These are phyloP conservation scores for Typha latifolia DNA, from an alignment of 176 grass and related monocot species.

Conservation along the genomic window DNA sequence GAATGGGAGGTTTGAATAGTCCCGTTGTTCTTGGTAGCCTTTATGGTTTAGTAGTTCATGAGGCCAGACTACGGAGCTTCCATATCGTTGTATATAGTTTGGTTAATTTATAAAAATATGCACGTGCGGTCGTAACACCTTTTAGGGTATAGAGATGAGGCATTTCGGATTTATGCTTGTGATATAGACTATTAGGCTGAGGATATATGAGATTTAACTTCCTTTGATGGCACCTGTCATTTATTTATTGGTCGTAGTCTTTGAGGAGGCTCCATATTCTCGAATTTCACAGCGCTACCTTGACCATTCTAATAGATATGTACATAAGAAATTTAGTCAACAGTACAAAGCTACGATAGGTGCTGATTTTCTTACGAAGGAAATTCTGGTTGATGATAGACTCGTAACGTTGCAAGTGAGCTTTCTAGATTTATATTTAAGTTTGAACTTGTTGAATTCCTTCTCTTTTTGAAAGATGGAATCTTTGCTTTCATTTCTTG, in stretches of 20 bases:
- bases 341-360: slow-evolving; percentile 97
- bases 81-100: too few species aligned
- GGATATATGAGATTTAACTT: too few species aligned
- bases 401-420: slow-evolving; percentile 88
- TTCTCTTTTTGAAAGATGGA: not conserved
- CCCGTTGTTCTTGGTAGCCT: too few species aligned
- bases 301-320: slow-evolving; percentile 56
- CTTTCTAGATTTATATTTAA: slow-evolving; percentile 2
- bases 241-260: not conserved
- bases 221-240: not conserved
- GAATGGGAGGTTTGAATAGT: too few species aligned
- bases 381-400: slow-evolving; percentile 75
- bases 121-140: too few species aligned
- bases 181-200: too few species aligned
- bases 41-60: too few species aligned
- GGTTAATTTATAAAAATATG: too few species aligned
- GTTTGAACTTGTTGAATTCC: not conserved
- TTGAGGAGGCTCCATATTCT: not conserved
- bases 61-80: too few species aligned
- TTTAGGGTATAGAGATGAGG: too few species aligned
- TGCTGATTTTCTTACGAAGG: slow-evolving; percentile 96
- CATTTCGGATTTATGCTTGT: too few species aligned
- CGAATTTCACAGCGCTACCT: not conserved
- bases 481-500: slow-evolving; percentile 6
- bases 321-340: slow-evolving; percentile 92